Base-by-base conservation (phyloP, 2,329 filamentous ascomycete species). In the Elsinoe ampelina region DNA sequence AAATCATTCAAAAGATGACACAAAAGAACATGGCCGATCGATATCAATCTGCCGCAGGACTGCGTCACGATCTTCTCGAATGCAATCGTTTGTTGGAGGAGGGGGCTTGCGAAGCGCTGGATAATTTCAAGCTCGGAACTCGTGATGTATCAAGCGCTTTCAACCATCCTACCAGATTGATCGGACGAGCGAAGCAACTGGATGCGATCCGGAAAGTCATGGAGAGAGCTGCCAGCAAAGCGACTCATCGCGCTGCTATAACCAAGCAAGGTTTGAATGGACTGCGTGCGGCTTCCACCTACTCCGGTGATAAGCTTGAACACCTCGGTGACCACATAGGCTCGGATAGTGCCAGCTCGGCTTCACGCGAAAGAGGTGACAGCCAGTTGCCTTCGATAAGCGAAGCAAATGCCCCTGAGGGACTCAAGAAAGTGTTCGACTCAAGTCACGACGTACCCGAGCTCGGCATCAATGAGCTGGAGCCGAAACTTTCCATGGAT, bases 141-240 rank as follows among this genome's bases (percentile, higher is more conserved):
- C 88, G 84, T 58, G 92, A 97, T 69, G 83, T 95, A 0, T 95
- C 89, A 1, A 95, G 90, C 3, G 93, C 95, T 67, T 96, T 96
- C 71, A 86, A 90, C 62, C 78, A 96, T 17, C 92, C 92, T 0
- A 81, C 83, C 0, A 77, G 79, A 58, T 89, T 95, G 77, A 87
- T 95, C 61, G 92, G 92, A 2, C 82, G 91, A 35, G 77, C 85
- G 30, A 76, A 81, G 60, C 89, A 95, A 67, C 83, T 82, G 41
- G 77, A 84, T 47, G 80, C 80, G 36, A 80, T 96, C 7, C 72
- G 90, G 38, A 80, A 77, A 62, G 80, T 93, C 35, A 88, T 96
- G 51, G 85, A 95, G 61, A 84, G 83, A 47, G 85, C 90, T 50
- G 81, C 87, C 17, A 83, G 77, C 65, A 83, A 79, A 34, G 86